Evolutionary conservation across 192 early-diverging fungal species (phyloP).

Genomic region (Funneliformis mosseae): DNA sequence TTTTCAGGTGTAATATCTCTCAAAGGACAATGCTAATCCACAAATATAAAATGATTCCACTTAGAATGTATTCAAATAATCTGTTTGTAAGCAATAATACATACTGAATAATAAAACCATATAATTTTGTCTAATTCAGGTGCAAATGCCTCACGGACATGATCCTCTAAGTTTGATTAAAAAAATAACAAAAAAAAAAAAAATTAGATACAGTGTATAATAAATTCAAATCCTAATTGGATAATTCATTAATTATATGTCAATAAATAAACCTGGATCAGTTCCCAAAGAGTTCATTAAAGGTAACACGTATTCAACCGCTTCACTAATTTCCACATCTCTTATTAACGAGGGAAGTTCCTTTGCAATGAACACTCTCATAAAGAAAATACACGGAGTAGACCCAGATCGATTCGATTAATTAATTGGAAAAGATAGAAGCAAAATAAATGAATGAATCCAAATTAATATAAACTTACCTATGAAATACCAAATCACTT

Average conservation of each 20-base stretch:
- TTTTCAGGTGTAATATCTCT: conserved; percentile 13
- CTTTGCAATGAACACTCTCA: conserved; percentile 46
- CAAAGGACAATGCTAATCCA: conserved; percentile 11
- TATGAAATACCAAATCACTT: conserved; percentile 41
- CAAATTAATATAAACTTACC: conserved; percentile 31
- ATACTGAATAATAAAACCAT: conserved; percentile 49
- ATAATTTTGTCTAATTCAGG: conserved; percentile 53
- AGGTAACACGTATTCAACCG: conserved; percentile 44
- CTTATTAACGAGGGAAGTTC: conserved; percentile 43
- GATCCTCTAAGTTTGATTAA: conserved; percentile 35
- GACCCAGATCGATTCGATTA: not conserved
- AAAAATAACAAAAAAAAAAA: too few species aligned
- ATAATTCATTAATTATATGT: not conserved
- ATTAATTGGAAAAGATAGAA: not conserved
- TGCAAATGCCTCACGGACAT: conserved; percentile 47
- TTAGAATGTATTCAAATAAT: not conserved
- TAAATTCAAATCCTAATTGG: not conserved
- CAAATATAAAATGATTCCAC: not conserved
- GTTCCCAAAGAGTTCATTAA: conserved; percentile 40
- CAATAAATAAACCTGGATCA: conserved; percentile 37
- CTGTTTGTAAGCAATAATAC: not conserved
- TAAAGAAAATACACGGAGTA: conserved; percentile 23
- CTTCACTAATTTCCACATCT: conserved; percentile 42
- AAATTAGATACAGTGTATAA: not conserved
- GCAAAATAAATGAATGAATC: not conserved